Percentiles rank a stretch among this genome's conserved stretches.
Evolutionary conservation across 495 filamentous ascomycete genomes (phyloP).

Genomic region (Hapsidospora chrysogenum): DNA sequence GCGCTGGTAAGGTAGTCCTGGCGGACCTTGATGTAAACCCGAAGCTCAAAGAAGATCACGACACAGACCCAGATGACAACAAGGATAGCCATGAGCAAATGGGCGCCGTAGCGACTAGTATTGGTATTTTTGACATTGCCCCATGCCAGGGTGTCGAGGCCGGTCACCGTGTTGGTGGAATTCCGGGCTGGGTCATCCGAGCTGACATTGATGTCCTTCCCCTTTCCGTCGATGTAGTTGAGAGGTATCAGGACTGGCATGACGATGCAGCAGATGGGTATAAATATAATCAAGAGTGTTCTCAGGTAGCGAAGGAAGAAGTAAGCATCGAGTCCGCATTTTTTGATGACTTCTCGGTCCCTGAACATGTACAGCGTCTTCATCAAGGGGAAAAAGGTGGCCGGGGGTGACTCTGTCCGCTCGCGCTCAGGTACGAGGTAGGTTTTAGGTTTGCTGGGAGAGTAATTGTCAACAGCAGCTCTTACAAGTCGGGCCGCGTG

Average conservation of each 20-base stretch:
- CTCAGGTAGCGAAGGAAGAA: constrained; percentile 94
- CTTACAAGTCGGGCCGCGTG: constrained; percentile 9
- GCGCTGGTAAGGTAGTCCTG: constrained; percentile 93
- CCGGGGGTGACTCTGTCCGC: constrained; percentile 53
- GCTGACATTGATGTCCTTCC: constrained; percentile 30
- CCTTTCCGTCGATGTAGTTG: constrained; percentile 60
- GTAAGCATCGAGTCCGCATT: constrained; percentile 93
- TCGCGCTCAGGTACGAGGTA: constrained; percentile 83
- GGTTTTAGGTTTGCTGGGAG: constrained; percentile 60
- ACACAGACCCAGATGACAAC: constrained; percentile 73
- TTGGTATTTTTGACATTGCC: constrained; percentile 66
- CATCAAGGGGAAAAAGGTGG: constrained; percentile 54
- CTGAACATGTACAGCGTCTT: constrained; percentile 55
- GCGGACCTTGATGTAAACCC: constrained; percentile 83
- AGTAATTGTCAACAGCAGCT: background rate
- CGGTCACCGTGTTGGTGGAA: constrained; percentile 17
- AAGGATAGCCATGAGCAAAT: constrained; percentile 65
- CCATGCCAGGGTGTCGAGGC: constrained; percentile 73
- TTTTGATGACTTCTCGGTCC: constrained; percentile 80
- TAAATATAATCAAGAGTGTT: constrained; percentile 82
- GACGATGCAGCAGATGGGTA: constrained; percentile 61
- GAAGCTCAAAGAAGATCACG: constrained; percentile 74
- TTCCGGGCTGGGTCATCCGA: constrained; percentile 3
- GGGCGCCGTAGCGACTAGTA: constrained; percentile 71
- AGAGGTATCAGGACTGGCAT: constrained; percentile 76